Base-by-base conservation (phyloP, 331 rosid species). In the Pyracantha coccinea region DNA sequence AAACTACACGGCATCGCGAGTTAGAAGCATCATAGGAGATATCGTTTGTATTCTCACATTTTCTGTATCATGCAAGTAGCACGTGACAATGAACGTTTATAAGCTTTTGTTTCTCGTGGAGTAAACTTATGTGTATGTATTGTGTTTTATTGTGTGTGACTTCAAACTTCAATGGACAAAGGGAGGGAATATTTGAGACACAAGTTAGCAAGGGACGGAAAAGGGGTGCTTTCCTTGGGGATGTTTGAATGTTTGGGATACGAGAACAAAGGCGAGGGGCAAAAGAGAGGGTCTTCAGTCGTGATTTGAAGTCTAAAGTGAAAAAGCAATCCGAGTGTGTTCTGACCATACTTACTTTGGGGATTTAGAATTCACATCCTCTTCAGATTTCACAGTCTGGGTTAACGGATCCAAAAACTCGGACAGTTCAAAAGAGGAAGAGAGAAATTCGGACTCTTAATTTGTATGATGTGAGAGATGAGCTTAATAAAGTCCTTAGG, bases 211-310 rank as follows among this genome's bases (percentile, higher is more conserved):
- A 15, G 5, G 7, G 55, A 50, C 15, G 55, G n/a, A 50, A 52
- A 52, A 52, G 7, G n/a, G 57, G 4, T 4, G 8, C 57, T 19
- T 52, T 4, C 3, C 57, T 19, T 52, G 7, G 57, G 6, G 57
- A 52, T 4, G n/a, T 14, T 52, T 19, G 7, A 19, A 7, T 2
- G 19, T 38, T 38, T 38, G 45, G 14, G 45, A 8, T 14, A 15
- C 57, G 20, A 52, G 8, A 52, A 52, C n/a, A 52, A 17, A 52
- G 7, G 20, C 15, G 74, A 20, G 57, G 57, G 33, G 17, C 57
- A 52, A 52, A 52, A 17, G 82, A 16, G 73, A 62, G 69, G 74
- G n/a, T 80, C 52, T 29, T 45, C 23, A 21, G 65, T 69, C 69
- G 17, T 47, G 50, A 70, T 21, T 23, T 60, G 38, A 66, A 7